Base-by-base conservation (phyloP, 1,284 basidiomycete genomes). In the Taiwanofungus camphoratus region DNA sequence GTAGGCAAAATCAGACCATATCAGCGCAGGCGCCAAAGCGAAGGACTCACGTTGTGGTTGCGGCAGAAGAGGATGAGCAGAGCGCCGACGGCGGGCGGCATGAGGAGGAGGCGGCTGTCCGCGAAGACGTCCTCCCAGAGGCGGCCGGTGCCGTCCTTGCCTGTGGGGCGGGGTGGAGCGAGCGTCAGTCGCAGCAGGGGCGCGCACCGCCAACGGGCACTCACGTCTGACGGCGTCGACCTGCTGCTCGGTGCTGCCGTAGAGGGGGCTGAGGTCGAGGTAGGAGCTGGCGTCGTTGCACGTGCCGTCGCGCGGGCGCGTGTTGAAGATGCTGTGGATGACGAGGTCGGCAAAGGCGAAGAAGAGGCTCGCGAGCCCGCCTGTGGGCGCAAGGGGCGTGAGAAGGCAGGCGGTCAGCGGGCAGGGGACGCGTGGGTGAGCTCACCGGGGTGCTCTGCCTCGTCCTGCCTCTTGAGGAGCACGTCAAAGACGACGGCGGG, bases 321-420 rank as follows among this genome's bases (percentile, higher is more conserved):
- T 88, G 49, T 81, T 68, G 67, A 90, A 90, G 50, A 85, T 70
- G 47, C 66, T 73, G 60, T 91, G 87, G 51, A 85, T 88, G 49
- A 91, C 70, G 43, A 89, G 64, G 52, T 87, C 74, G 6, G 88
- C 88, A 52, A 87, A 87, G 0, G 83, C 79, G 53, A 91, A 91
- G 62, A 87, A 84, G 21, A 87, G 63, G 37, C 73, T 73, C 8
- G 77, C 82, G 40, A 87, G 72, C 1, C 67, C 65, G 13, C 60
- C 61, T 26, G 55, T 35, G 50, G 47, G 19, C 2, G 6, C 13
- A n/a, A 13, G 5, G 15, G 11, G 1, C 13, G 21, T 46, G 21
- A 50, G 24, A 13, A 13, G 7, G 31, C 9, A 9, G 15, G 18
- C 19, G 21, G 23, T 27, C 29, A 11, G 8, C 9, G 1, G 13